phyloP scores from a whole-genome alignment of 768 basidiomycete species.

The Candolleomyces aberdarensis region DNA sequence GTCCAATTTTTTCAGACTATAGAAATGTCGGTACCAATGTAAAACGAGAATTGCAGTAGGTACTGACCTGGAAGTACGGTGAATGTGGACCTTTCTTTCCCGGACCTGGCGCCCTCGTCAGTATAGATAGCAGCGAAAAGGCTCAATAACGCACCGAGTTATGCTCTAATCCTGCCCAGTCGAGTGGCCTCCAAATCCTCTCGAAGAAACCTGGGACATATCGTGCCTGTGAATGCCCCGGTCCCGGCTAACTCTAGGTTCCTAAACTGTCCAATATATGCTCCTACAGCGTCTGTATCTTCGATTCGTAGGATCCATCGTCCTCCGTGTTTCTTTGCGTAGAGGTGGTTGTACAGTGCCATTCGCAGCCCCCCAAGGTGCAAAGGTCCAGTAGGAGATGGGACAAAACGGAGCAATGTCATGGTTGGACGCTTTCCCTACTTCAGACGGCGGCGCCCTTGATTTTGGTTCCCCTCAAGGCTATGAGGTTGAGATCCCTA shows the following conservation, averaged over 20 bases:
- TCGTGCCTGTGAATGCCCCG: constrained; percentile 68
- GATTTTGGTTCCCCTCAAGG: too few relatives aligned
- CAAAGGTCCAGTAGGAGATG: constrained; percentile 91
- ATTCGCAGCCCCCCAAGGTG: constrained; percentile 95
- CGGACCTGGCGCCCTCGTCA: constrained; percentile 54
- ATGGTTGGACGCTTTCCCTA: constrained; percentile 30
- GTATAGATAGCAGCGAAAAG: not conserved
- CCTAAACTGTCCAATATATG: not conserved
- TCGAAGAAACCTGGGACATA: constrained; percentile 84
- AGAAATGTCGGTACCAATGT: constrained; percentile 3
- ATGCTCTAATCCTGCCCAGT: constrained; percentile 90
- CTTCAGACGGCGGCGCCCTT: too few relatives aligned
- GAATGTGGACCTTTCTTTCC: constrained; percentile 69
- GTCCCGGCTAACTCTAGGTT: not conserved
- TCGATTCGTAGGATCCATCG: constrained; percentile 83
- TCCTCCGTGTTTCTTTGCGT: constrained; percentile 77
- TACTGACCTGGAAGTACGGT: constrained; percentile 81
- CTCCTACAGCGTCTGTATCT: constrained; percentile 86
- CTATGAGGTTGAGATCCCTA: too few relatives aligned
- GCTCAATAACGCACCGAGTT: constrained; percentile 67
- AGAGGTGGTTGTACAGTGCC: constrained; percentile 88
- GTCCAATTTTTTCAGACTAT: constrained; percentile 83
- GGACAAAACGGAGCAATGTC: constrained; percentile 86
- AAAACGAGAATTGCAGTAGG: not conserved
- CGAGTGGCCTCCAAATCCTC: constrained; percentile 66